Evolutionary conservation across 2,329 filamentous ascomycete genomes (phyloP).

Genomic region (Bisporella sp.): DNA sequence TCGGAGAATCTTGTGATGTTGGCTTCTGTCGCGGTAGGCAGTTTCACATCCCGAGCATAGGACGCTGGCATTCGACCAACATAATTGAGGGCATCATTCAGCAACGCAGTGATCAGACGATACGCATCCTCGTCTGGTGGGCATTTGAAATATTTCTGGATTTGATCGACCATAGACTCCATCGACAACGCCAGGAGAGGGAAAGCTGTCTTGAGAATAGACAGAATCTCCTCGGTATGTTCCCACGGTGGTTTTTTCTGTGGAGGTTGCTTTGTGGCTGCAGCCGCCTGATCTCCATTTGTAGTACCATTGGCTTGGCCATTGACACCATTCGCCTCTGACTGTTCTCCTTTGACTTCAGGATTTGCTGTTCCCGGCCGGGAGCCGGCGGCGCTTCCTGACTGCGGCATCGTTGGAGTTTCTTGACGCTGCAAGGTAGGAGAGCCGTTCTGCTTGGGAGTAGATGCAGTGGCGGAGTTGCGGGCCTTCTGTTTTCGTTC

Average conservation of each 20-base stretch:
- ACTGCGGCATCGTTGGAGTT: conserved; percentile 14
- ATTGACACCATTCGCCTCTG: conserved; percentile 13
- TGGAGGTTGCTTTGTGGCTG: conserved; percentile 19
- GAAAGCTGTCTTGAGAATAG: conserved; percentile 93
- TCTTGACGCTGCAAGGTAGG: conserved; percentile 22
- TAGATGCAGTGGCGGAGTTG: conserved; percentile 26
- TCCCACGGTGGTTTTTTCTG: conserved; percentile 83
- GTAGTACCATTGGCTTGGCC: background rate
- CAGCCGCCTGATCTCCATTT: conserved; percentile 34
- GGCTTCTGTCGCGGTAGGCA: conserved; percentile 83
- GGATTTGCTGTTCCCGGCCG: conserved; percentile 36
- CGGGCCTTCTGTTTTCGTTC: conserved; percentile 28
- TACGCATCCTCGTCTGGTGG: conserved; percentile 98
- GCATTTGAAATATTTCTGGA: conserved; percentile 98
- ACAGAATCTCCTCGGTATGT: conserved; percentile 91
- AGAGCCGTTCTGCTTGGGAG: conserved; percentile 24
- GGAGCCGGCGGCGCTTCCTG: conserved; percentile 24
- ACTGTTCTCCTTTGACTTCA: conserved; percentile 29
- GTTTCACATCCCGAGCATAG: conserved; percentile 85
- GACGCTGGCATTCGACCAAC: conserved; percentile 80
- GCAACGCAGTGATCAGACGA: conserved; percentile 88
- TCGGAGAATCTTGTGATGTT: conserved; percentile 97
- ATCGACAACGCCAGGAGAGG: conserved; percentile 92
- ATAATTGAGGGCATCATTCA: conserved; percentile 92
- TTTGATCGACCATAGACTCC: conserved; percentile 99